Evolutionary conservation across 106 monocot genomes (phyloP).

Genomic region (Posidonia australis): DNA sequence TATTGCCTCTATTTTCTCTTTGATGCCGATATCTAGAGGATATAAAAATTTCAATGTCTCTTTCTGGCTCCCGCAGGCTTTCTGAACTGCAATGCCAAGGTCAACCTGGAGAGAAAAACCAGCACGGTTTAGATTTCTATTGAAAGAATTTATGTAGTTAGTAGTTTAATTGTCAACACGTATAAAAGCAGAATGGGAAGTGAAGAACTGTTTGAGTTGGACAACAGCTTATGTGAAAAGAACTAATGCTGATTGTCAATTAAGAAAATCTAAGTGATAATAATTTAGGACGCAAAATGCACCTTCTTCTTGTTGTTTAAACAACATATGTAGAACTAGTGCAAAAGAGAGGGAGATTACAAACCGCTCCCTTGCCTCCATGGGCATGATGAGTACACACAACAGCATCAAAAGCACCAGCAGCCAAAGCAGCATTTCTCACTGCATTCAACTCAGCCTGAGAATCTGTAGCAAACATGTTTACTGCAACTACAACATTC

Average conservation of each 20-base stretch:
- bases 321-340: too few species aligned
- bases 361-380: slow-evolving; percentile 95
- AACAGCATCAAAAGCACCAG: slow-evolving; percentile 98
- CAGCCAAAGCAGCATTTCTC: slow-evolving; percentile 59
- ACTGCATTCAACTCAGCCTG: slow-evolving; percentile 82
- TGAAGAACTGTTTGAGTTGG: too few species aligned
- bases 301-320: too few species aligned
- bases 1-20: slow-evolving; percentile 91
- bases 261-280: too few species aligned
- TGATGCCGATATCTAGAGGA: slow-evolving; percentile 70
- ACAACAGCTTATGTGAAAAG: too few species aligned
- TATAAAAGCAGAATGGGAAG: too few species aligned
- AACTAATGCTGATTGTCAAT: too few species aligned
- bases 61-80: slow-evolving; percentile 66
- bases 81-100: slow-evolving; percentile 90
- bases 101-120: slow-evolving; percentile 51
- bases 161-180: too few species aligned
- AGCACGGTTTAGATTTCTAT: neutral
- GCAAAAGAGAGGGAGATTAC: slow-evolving; percentile 12
- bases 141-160: too few species aligned
- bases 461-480: slow-evolving; percentile 87
- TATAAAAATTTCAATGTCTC: slow-evolving; percentile 67
- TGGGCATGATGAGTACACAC: slow-evolving; percentile 91
- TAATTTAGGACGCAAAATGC: too few species aligned
- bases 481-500: slow-evolving; percentile 91